phyloP scores from a whole-genome alignment of 2,329 filamentous ascomycete species.

The Paecilomyces fulvus region DNA sequence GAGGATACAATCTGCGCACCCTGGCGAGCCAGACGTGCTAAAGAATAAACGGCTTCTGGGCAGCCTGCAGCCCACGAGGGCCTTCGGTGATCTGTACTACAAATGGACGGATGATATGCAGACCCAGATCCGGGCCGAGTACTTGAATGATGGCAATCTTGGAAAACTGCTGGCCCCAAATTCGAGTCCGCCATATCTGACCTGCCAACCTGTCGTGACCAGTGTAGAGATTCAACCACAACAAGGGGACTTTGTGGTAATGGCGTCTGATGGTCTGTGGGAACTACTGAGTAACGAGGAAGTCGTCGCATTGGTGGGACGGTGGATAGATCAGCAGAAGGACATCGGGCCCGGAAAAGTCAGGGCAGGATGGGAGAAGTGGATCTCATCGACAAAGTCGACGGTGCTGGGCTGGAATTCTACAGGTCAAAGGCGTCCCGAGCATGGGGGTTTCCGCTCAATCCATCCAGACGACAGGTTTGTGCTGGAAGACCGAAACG shows the following conservation, averaged over 20 bases:
- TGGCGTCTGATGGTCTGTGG: constrained; percentile 61
- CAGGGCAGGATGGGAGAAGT: no score
- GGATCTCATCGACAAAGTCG: no score
- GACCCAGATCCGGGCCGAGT: constrained; percentile 37
- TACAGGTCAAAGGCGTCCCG: no score
- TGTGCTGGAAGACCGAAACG: no score
- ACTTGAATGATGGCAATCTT: no score
- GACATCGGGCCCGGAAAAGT: background rate
- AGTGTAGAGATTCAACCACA: constrained; percentile 44
- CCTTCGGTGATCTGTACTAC: constrained; percentile 61
- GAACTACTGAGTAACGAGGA: constrained; percentile 50
- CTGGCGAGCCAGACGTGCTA: constrained; percentile 52
- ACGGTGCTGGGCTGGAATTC: no score
- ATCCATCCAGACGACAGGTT: no score
- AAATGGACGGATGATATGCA: constrained; percentile 53
- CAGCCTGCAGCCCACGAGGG: constrained; percentile 54
- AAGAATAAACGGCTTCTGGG: constrained; percentile 49
- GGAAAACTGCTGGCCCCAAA: constrained; percentile 27
- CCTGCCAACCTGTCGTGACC: constrained; percentile 56
- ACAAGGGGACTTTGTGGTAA: constrained; percentile 51
- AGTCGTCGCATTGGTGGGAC: constrained; percentile 49
- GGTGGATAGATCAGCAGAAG: constrained; percentile 39
- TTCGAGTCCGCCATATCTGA: constrained; percentile 57
- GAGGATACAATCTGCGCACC: constrained; percentile 51
- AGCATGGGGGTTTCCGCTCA: no score